Percentiles rank a stretch among this genome's conserved stretches.
Evolutionary conservation across 2,329 filamentous ascomycete species (phyloP).

Genomic region (Colletotrichum horii): DNA sequence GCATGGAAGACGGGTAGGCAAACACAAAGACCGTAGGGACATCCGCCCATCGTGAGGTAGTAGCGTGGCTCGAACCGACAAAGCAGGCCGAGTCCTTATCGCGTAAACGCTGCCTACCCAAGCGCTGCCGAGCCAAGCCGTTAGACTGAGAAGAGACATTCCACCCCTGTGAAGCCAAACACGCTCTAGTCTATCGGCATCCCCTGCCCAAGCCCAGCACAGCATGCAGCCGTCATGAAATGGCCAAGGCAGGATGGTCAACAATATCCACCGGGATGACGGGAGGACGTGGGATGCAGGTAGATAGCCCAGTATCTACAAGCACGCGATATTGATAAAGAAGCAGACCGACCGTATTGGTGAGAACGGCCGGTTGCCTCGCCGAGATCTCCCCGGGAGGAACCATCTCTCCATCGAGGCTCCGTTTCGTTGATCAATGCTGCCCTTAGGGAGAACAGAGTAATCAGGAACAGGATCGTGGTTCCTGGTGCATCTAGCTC

Average conservation of each 20-base stretch:
- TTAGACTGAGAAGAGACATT: constrained; percentile 5
- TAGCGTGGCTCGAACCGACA: constrained; percentile 5
- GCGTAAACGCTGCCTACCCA: constrained; percentile 2
- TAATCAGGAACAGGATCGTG: not conserved
- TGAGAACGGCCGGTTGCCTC: not conserved
- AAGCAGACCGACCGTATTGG: not conserved
- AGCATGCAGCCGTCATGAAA: not conserved
- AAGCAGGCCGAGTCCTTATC: constrained; percentile 11
- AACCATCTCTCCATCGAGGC: not conserved
- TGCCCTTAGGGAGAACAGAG: not conserved
- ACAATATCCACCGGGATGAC: not conserved
- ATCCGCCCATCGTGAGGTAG: constrained; percentile 7
- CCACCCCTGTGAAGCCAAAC: constrained; percentile 1
- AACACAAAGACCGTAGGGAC: constrained; percentile 5
- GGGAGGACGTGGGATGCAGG: not conserved
- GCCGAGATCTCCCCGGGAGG: not conserved
- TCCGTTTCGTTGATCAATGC: not conserved
- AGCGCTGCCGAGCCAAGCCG: constrained; percentile 19
- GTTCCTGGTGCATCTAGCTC: not conserved
- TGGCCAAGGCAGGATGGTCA: not conserved
- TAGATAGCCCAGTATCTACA: not conserved
- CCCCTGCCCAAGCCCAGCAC: not conserved
- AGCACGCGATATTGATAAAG: not conserved
- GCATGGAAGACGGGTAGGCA: not conserved
- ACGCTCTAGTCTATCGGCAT: not conserved